Conservation (phyloP, 1,284 basidiomycete species). For the Tilletia walkeri region DNA sequence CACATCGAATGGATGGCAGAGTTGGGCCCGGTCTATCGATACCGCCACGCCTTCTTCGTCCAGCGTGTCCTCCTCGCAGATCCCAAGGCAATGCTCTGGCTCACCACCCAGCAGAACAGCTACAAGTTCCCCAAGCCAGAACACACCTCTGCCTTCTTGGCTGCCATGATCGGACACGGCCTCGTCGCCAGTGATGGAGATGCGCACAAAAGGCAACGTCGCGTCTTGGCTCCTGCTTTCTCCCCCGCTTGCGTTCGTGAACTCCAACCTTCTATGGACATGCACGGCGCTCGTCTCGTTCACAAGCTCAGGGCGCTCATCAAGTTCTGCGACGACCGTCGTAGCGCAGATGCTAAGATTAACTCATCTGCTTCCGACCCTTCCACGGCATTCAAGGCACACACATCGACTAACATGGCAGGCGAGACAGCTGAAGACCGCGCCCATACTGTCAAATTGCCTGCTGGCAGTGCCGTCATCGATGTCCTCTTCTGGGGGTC, state of each 20-base stretch:
- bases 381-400: background rate
- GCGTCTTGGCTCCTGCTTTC: conserved; percentile 50
- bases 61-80: conserved; percentile 46
- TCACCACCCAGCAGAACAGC: conserved; percentile 28
- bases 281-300: conserved; percentile 28
- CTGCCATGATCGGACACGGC: conserved; percentile 47
- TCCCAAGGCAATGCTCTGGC: conserved; percentile 41
- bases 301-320: conserved; percentile 30
- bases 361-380: background rate
- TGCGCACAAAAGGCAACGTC: conserved; percentile 43
- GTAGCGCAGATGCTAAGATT: background rate
- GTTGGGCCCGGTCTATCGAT: conserved; percentile 17
- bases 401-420: background rate
- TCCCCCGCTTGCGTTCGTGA: conserved; percentile 38
- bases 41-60: conserved; percentile 44
- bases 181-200: conserved; percentile 46
- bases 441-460: background rate
- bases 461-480: conserved; percentile 25
- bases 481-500: conserved; percentile 35
- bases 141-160: conserved; percentile 29
- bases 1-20: conserved; percentile 17
- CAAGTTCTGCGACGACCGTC: conserved; percentile 17
- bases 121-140: conserved; percentile 50
- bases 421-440: conserved; percentile 5
- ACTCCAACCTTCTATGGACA: conserved; percentile 39